Conservation (phyloP, 805 yeast species). For the Yamadazyma tumulicola region DNA sequence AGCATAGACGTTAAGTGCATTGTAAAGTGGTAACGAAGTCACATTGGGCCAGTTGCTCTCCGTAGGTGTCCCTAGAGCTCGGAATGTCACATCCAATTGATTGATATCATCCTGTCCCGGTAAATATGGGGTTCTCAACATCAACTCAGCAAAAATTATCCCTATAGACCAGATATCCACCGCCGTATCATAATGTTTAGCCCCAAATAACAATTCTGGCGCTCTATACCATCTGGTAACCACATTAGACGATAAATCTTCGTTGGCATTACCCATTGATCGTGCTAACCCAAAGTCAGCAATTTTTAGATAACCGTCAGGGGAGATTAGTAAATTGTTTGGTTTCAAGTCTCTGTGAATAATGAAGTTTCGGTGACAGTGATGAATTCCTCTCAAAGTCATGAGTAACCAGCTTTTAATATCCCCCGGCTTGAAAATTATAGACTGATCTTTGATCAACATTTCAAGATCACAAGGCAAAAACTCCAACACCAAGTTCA, state of each 20-base stretch:
- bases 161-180: slow-evolving; percentile 47
- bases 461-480: slow-evolving; percentile 85
- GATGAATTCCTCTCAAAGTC: slow-evolving; percentile 93
- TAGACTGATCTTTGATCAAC: slow-evolving; percentile 72
- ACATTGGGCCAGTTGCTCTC: slow-evolving; percentile 91
- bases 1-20: slow-evolving; percentile 72
- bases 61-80: slow-evolving; percentile 95
- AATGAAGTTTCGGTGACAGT: slow-evolving; percentile 88
- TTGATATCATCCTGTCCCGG: slow-evolving; percentile 91
- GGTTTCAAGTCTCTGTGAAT: slow-evolving; percentile 94
- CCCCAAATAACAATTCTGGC: slow-evolving; percentile 86
- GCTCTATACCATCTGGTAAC: slow-evolving; percentile 98
- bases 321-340: slow-evolving; percentile 80
- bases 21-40: slow-evolving; percentile 70
- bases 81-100: slow-evolving; percentile 89
- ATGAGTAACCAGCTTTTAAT: slow-evolving; percentile 91
- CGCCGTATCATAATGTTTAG: slow-evolving; percentile 83
- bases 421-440: slow-evolving; percentile 80
- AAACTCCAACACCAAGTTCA: slow-evolving; percentile 89
- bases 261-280: slow-evolving; percentile 69
- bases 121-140: slow-evolving; percentile 91
- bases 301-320: slow-evolving; percentile 81
- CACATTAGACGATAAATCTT: slow-evolving; percentile 82
- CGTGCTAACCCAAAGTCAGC: slow-evolving; percentile 98
- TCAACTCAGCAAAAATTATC: slow-evolving; percentile 86